Evolutionary conservation across 768 basidiomycete genomes (phyloP).

Genomic region (Termitomyces sp.): DNA sequence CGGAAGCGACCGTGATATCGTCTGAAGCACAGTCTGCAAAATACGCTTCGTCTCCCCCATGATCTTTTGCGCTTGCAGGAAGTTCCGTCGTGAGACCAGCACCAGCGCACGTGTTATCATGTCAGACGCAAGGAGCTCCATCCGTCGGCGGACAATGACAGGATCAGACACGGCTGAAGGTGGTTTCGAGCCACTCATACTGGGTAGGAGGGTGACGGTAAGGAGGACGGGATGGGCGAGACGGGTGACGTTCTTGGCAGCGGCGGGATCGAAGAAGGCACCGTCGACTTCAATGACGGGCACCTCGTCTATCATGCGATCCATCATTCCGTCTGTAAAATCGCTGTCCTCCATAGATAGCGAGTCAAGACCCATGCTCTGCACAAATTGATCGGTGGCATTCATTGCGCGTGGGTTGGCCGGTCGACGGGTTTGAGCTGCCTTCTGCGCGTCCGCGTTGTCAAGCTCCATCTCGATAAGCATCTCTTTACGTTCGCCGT

Average conservation of each 20-base stretch:
- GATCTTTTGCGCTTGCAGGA: conserved; percentile 86
- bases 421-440: conserved; percentile 26
- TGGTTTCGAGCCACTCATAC: conserved; percentile 37
- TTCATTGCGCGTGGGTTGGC: conserved; percentile 46
- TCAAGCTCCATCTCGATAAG: conserved; percentile 94
- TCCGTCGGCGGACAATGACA: conserved; percentile 86
- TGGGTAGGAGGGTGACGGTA: conserved; percentile 86
- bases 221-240: conserved; percentile 93
- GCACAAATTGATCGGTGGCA: conserved; percentile 88
- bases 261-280: conserved; percentile 89
- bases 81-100: conserved; percentile 88
- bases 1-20: conserved; percentile 71
- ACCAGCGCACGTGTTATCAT: conserved; percentile 96
- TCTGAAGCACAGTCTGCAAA: conserved; percentile 86
- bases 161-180: conserved; percentile 67
- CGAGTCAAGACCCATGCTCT: conserved; percentile 79
- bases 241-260: conserved; percentile 78
- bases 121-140: conserved; percentile 95
- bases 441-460: conserved; percentile 58
- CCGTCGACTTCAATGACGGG: conserved; percentile 96
- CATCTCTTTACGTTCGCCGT: conserved; percentile 98
- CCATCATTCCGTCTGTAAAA: conserved; percentile 91
- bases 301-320: conserved; percentile 95
- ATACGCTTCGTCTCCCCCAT: conserved; percentile 91
- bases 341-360: conserved; percentile 72